Evolutionary conservation across 495 filamentous ascomycete genomes (phyloP), one percentile per base, ranked within the genome.

Genomic region (Amorphotheca resinae): DNA sequence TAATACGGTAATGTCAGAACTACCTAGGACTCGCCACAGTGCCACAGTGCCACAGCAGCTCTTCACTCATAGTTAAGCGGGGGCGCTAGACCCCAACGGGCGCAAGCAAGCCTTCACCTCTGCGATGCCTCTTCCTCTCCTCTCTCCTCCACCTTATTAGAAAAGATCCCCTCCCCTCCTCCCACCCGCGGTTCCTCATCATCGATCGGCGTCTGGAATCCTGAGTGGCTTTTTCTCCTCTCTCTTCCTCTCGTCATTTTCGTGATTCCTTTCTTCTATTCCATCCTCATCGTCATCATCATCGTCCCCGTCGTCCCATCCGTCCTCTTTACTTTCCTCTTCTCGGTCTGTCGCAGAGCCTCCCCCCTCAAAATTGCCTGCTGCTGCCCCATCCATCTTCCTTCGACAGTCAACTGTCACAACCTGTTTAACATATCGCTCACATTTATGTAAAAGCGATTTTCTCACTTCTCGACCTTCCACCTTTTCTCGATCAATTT

Each of bases 181-280:
- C 48, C 51, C 46, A 41, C 50, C 50, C 57, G 38, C 55, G 28
- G 49, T 57, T 58, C 46, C 43, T 9, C 38, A 53, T 55, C 58
- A 59, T 53, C 56, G 42, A 50, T 52, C 50, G 51, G 57, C 52
- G 51, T 57, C 55, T 61, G 62, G 62, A 62, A 63, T 60, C 62
- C 55, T 44, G 62, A 62, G 65, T 60, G 64, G 61, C 43, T 38
- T 59, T 64, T 58, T 60, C n/a, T 65, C 59, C 62, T 64, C 52
- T 59, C 59, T 65, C 43, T 65, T 64, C 63, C 63, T 63, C 60
- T 62, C 60, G 66, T 68, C 69, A 55, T 66, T 69, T 67, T 65
- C 55, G 51, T 61, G 59, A 45, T 55, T 54, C 44, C 53, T 54
- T 53, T 59, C 48, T 46, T 59, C 44, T 43, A 46, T 55, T 52